A percentile compares a stretch with the other conserved stretches of the same genome.
phyloP scores from a whole-genome alignment of 2,329 filamentous ascomycete species.

The Claviceps maximensis region DNA sequence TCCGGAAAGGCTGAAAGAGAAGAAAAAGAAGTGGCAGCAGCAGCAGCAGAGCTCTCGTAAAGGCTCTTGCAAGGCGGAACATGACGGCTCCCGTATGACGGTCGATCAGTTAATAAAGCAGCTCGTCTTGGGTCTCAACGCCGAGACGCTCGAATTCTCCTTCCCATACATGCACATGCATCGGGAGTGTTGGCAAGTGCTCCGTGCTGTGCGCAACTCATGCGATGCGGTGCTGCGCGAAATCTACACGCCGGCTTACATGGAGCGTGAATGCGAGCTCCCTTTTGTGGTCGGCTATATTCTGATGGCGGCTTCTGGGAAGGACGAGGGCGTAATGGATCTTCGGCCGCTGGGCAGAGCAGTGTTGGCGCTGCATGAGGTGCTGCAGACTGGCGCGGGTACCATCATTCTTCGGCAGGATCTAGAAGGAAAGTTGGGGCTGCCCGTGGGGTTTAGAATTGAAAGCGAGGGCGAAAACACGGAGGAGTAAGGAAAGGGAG shows the following conservation, averaged over 20 bases:
- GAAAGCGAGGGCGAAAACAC: neutral
- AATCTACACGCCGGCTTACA: conserved; percentile 21
- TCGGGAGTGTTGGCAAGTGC: conserved; percentile 24
- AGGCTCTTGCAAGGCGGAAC: neutral
- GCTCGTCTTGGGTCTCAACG: conserved; percentile 21
- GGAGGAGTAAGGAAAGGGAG: neutral
- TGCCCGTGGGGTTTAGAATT: neutral
- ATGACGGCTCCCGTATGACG: conserved; percentile 2
- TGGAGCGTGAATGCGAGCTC: conserved; percentile 25
- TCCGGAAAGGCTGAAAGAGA: conserved; percentile 7
- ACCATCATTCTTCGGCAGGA: neutral
- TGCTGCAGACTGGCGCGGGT: neutral
- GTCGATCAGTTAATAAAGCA: conserved; percentile 17
- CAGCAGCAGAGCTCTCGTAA: neutral
- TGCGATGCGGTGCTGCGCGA: conserved; percentile 18
- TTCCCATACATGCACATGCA: conserved; percentile 31
- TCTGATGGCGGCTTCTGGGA: conserved; percentile 15
- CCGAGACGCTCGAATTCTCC: conserved; percentile 22
- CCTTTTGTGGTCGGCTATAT: conserved; percentile 28
- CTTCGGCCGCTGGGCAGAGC: neutral
- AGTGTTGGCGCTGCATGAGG: neutral
- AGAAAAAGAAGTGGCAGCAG: neutral
- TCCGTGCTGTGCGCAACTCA: conserved; percentile 18
- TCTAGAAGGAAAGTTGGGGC: neutral
- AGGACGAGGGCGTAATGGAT: neutral